phyloP scores from a whole-genome alignment of 768 basidiomycete genomes.

The Mycena latifolia region DNA sequence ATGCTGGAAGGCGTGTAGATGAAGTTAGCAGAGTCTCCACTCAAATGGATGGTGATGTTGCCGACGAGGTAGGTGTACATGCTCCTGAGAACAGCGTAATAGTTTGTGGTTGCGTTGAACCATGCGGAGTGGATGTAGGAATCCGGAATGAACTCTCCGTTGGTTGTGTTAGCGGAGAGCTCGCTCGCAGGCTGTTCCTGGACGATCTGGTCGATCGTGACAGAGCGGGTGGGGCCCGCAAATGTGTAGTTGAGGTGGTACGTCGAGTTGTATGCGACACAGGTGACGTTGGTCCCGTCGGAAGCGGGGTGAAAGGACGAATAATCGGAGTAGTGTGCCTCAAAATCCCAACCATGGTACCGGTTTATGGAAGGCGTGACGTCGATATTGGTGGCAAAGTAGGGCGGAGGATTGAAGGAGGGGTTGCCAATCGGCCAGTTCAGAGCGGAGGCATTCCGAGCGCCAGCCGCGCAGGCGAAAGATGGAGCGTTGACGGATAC shows the following conservation, averaged over 20 bases:
- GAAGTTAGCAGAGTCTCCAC: neutral
- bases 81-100: constrained; percentile 17
- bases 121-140: neutral
- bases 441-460: neutral
- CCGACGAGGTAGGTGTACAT: constrained; percentile 16
- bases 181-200: constrained; percentile 8
- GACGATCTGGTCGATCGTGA: constrained; percentile 10
- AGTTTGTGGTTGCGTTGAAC: constrained; percentile 30
- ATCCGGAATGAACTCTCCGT: neutral
- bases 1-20: neutral
- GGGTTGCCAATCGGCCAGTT: too few relatives aligned
- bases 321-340: constrained; percentile 4
- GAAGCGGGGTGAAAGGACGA: neutral
- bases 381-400: neutral
- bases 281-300: constrained; percentile 9
- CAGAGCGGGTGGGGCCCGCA: neutral
- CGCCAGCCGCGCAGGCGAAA: constrained; percentile 11
- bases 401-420: neutral
- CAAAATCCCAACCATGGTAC: constrained; percentile 8
- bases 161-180: neutral
- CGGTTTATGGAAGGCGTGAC: neutral
- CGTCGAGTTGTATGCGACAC: constrained; percentile 25
- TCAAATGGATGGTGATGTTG: neutral
- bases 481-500: constrained; percentile 3
- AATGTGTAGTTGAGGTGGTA: constrained; percentile 27